These are phyloP conservation scores for Mitragyna speciosa DNA, from an alignment of 257 asterid species.

Conservation along the genomic window DNA sequence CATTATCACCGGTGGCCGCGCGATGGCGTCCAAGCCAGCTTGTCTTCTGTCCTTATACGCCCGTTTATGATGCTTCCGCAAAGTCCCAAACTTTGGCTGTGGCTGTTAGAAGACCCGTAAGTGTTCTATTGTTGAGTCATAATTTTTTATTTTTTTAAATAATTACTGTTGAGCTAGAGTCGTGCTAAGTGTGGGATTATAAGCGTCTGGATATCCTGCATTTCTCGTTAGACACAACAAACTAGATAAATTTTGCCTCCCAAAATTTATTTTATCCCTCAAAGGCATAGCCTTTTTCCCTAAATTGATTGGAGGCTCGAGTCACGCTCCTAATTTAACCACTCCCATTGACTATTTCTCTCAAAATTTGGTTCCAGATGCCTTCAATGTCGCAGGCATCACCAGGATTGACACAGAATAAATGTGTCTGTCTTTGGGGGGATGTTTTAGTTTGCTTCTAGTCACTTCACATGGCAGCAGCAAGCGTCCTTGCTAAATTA, in stretches of 20 bases:
- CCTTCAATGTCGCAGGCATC: neutral
- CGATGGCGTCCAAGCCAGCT: conserved; percentile 77
- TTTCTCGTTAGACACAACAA: neutral
- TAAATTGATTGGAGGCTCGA: neutral
- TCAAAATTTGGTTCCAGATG: neutral
- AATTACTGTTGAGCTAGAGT: neutral
- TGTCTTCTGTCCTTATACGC: conserved; percentile 57
- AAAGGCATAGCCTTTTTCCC: neutral
- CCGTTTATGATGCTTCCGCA: conserved; percentile 37
- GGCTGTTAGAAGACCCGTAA: conserved; percentile 80
- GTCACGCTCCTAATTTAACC: neutral
- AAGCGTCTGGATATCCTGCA: neutral
- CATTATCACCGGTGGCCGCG: conserved; percentile 30
- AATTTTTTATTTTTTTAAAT: neutral
- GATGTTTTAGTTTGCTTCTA: neutral
- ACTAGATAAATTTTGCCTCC: neutral
- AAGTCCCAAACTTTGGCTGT: conserved; percentile 65
- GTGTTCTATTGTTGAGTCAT: conserved; percentile 19
- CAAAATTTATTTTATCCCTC: neutral
- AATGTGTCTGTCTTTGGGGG: neutral
- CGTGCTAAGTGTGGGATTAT: too few species aligned
- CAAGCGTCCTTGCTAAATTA: neutral
- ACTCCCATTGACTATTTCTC: neutral
- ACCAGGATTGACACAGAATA: neutral
- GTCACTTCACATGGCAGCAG: neutral